These are phyloP conservation scores for Diaporthe humulicola DNA, from an alignment of 2,329 filamentous ascomycete genomes.

Conservation along the genomic window DNA sequence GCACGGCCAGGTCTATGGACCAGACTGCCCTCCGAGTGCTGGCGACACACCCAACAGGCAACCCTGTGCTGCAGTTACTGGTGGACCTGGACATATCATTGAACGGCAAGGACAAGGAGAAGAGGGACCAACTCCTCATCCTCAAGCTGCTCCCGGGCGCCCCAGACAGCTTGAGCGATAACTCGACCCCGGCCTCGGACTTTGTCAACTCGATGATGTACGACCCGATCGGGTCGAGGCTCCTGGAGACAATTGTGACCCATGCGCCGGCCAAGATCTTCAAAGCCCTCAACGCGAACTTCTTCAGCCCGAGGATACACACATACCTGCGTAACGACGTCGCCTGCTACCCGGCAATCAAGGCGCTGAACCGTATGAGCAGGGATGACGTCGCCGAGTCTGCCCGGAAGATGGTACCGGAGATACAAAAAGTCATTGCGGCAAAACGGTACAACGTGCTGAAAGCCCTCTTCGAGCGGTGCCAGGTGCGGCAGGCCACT, in stretches of 20 bases:
- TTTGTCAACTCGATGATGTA: constrained; percentile 92
- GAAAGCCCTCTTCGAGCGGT: constrained; percentile 86
- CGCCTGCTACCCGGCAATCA: constrained; percentile 88
- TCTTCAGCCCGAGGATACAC: constrained; percentile 84
- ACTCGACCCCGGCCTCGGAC: constrained; percentile 76
- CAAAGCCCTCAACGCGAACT: constrained; percentile 85
- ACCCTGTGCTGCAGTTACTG: constrained; percentile 91
- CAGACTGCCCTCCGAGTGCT: constrained; percentile 85
- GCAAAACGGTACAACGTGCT: constrained; percentile 84
- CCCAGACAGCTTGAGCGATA: constrained; percentile 77
- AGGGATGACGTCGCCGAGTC: constrained; percentile 87
- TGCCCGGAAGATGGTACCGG: constrained; percentile 78
- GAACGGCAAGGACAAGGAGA: constrained; percentile 75
- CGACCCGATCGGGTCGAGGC: constrained; percentile 88
- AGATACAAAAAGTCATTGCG: constrained; percentile 79
- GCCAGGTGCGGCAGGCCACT: constrained; percentile 67
- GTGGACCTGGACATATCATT: constrained; percentile 87
- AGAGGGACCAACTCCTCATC: constrained; percentile 69
- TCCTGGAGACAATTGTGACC: constrained; percentile 88
- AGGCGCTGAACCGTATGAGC: constrained; percentile 84
- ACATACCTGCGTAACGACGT: constrained; percentile 90
- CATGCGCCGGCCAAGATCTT: constrained; percentile 89
- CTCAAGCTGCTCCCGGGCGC: constrained; percentile 85
- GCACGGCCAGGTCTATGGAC: constrained; percentile 81
- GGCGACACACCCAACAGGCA: constrained; percentile 90